Evolutionary conservation across 345 rosid genomes (phyloP), one percentile per base, ranked within the genome.

Genomic region (Rhodamnia argentea): DNA sequence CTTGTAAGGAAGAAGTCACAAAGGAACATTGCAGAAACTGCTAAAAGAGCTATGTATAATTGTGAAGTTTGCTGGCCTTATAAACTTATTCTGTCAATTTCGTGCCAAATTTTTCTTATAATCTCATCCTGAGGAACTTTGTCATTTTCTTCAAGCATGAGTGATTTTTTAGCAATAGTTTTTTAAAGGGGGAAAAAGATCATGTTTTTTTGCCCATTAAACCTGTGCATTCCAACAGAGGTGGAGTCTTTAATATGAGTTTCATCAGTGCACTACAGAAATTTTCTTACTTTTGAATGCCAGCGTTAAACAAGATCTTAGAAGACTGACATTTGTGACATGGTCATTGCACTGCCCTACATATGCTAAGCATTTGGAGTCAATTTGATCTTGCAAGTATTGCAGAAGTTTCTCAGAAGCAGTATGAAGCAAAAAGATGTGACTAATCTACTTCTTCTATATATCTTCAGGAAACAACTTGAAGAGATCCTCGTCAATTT

Each of bases 401-500:
- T 64, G 76, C 22, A 64, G 76, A 29, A 32, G 23, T 37, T 64
- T 29, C 22, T 32, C 78, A 32, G 44, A 32, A 16, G 78, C 37
- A 64, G 13, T 64, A 32, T 32, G 24, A 64, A 32, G 78, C 44
- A 32, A 64, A 64, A 32, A 64, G 44, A 64, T 32, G 24, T 16
- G 78, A 32, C 78, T 64, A 8, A 10, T 64, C 78, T 64, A 24
- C 24, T 64, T 64, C 44, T 32, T 64, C 12, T 24, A 18, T 81
- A 84, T 82, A 53, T 89, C 91, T 91, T 26, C 93, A 97, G 98
- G 93, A 96, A 94, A 90, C 99, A 97, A 87, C 89, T 97, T 42
- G 99, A 96, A 85, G 96, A 89, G 84, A 97, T 97, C 89, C 96
- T 97, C 59, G 92, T 92, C 59, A 94, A 92, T 90, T 86, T 96